These are phyloP conservation scores for Nectriaceae sp. DNA, from an alignment of 2,329 filamentous ascomycete species.

Conservation along the genomic window DNA sequence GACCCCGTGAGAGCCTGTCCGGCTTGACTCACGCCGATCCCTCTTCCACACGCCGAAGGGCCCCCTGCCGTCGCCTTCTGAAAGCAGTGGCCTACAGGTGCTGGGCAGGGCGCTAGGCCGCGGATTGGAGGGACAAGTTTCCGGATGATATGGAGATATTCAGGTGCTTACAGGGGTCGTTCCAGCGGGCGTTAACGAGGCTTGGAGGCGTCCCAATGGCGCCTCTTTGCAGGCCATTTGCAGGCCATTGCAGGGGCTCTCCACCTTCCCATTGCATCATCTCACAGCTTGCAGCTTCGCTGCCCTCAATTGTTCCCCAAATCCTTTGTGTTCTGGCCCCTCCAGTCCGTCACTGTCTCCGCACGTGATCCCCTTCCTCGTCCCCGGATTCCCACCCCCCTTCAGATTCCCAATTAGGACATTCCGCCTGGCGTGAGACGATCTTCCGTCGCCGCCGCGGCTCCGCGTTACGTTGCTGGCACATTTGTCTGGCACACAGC, in stretches of 20 bases:
- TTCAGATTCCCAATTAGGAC: no score
- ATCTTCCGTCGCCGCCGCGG: no score
- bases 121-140: not conserved
- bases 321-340: no score
- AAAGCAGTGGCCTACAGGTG: slow-evolving; percentile 10
- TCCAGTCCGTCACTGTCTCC: no score
- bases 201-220: not conserved
- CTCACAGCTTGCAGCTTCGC: not conserved
- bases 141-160: no score
- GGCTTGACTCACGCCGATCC: slow-evolving; percentile 29
- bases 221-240: not conserved
- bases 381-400: no score
- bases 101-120: not conserved
- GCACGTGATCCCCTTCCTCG: no score
- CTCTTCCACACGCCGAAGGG: slow-evolving; percentile 8
- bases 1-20: slow-evolving; percentile 5
- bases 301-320: no score
- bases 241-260: not conserved
- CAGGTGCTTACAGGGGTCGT: no score
- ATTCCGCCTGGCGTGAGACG: no score
- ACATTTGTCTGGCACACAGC: no score
- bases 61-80: slow-evolving; percentile 18
- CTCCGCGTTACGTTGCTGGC: no score
- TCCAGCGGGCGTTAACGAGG: not conserved
- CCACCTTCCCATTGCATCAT: not conserved